Conservation (phyloP, 2,329 filamentous ascomycete species). For the Arthrobotrys sinensis region DNA sequence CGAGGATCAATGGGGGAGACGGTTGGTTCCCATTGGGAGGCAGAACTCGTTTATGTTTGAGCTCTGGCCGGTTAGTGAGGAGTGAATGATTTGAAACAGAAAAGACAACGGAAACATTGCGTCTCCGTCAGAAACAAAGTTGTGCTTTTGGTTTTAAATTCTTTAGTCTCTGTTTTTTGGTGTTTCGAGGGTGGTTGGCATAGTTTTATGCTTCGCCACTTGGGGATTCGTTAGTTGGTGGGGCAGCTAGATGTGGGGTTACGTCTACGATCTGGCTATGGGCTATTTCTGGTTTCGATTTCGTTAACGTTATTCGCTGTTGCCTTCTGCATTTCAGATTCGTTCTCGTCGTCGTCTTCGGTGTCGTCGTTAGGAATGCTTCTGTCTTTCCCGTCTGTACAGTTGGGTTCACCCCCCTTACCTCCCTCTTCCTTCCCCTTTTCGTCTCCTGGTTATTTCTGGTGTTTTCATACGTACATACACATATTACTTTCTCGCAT, state of each 20-base stretch:
- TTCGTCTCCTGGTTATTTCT: not conserved
- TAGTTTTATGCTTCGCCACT: constrained; percentile 14
- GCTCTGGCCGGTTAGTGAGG: constrained; percentile 64
- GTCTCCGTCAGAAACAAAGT: not conserved
- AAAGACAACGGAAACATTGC: not conserved
- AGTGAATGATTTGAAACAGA: constrained; percentile 28
- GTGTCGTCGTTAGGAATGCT: constrained; percentile 12
- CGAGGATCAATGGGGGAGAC: constrained; percentile 64
- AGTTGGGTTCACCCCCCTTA: constrained; percentile 22
- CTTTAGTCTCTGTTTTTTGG: not conserved
- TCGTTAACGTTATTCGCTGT: constrained; percentile 9
- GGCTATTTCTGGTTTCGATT: not conserved
- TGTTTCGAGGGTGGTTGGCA: constrained; percentile 10
- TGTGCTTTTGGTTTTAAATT: not conserved
- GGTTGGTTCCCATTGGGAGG: constrained; percentile 63
- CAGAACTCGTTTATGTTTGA: constrained; percentile 64
- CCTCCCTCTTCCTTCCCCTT: not conserved
- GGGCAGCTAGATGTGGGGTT: constrained; percentile 5
- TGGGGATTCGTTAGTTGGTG: constrained; percentile 21
- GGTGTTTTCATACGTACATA: constrained; percentile 22
- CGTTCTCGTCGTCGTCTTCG: constrained; percentile 28
- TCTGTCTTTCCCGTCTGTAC: constrained; percentile 43
- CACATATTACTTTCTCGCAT: constrained; percentile 9
- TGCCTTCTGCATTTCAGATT: constrained; percentile 23
- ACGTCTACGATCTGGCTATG: constrained; percentile 15